Evolutionary conservation across 768 basidiomycete genomes (phyloP).

Genomic region (Auricularia cornea): DNA sequence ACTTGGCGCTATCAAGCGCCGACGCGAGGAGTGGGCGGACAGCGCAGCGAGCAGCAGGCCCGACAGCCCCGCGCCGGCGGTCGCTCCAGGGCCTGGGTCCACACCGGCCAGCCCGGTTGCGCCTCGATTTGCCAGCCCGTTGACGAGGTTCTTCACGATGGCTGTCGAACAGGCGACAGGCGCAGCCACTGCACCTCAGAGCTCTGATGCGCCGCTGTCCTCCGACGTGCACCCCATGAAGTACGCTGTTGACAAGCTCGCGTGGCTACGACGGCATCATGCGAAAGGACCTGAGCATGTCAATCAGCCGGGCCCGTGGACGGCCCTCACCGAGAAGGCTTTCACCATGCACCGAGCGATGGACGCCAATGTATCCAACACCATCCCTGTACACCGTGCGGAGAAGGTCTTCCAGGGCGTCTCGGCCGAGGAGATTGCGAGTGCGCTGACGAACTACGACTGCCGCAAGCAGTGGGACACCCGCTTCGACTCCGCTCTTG

Average conservation of each 20-base stretch:
- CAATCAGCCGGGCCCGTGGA: conserved; percentile 56
- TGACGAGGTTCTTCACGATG: conserved; percentile 63
- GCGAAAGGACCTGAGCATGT: conserved; percentile 30
- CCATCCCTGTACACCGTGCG: conserved; percentile 78
- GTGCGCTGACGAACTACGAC: conserved; percentile 58
- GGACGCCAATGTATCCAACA: conserved; percentile 67
- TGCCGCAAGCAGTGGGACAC: conserved; percentile 84
- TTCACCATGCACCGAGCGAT: conserved; percentile 67
- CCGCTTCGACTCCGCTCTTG: conserved; percentile 57
- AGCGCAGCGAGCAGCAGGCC: conserved; percentile 13
- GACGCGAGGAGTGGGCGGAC: conserved; percentile 64
- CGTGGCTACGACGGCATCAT: conserved; percentile 71
- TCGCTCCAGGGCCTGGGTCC: conserved; percentile 11
- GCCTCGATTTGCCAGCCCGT: conserved; percentile 60
- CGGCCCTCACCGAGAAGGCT: conserved; percentile 65
- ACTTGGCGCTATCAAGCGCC: conserved; percentile 55
- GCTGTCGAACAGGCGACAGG: conserved; percentile 58
- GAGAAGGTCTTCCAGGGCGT: conserved; percentile 90
- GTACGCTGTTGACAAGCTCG: conserved; percentile 72
- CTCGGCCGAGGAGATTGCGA: conserved; percentile 83
- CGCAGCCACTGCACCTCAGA: conserved; percentile 44
- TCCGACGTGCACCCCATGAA: conserved; percentile 65
- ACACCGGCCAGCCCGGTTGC: conserved; percentile 24
- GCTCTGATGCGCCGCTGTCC: conserved; percentile 35
- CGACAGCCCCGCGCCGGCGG: conserved; percentile 4